These are phyloP conservation scores for Tulasnella calospora DNA, from an alignment of 768 basidiomycete genomes.

Conservation along the genomic window DNA sequence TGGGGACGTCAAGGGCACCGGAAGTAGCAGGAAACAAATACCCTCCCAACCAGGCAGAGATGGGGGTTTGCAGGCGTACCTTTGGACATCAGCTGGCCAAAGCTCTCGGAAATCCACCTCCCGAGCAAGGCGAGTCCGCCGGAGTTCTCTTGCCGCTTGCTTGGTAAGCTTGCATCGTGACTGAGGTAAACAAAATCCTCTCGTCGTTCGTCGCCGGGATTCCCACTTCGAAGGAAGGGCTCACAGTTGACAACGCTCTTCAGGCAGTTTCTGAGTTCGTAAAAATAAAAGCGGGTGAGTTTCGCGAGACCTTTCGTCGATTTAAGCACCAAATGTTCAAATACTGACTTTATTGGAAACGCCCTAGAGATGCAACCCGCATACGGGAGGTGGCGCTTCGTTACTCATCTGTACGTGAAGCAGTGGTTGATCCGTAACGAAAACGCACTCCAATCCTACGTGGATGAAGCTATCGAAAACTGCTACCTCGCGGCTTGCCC, in stretches of 20 bases:
- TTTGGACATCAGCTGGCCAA: no score
- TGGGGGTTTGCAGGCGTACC: no score
- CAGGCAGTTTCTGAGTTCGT: no score
- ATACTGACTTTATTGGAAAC: no score
- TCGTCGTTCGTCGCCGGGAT: not conserved
- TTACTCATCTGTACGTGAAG: not conserved
- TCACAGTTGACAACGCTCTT: no score
- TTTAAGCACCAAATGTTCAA: no score
- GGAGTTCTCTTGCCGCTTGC: not conserved
- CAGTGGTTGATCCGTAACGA: not conserved
- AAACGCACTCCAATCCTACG: not conserved
- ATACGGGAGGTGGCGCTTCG: not conserved
- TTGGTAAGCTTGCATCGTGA: not conserved
- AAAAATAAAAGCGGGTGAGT: no score
- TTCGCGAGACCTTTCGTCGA: no score
- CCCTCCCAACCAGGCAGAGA: not conserved
- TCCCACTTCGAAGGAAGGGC: not conserved
- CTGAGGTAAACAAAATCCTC: not conserved
- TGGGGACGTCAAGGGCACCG: not conserved
- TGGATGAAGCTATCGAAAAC: not conserved
- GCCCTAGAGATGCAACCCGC: not conserved
- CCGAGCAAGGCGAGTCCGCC: not conserved
- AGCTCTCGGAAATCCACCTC: not conserved
- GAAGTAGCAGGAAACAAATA: not conserved
- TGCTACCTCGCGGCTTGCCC: no score